phyloP scores from a whole-genome alignment of 768 basidiomycete species.

The Neoboletus subvelutipes region DNA sequence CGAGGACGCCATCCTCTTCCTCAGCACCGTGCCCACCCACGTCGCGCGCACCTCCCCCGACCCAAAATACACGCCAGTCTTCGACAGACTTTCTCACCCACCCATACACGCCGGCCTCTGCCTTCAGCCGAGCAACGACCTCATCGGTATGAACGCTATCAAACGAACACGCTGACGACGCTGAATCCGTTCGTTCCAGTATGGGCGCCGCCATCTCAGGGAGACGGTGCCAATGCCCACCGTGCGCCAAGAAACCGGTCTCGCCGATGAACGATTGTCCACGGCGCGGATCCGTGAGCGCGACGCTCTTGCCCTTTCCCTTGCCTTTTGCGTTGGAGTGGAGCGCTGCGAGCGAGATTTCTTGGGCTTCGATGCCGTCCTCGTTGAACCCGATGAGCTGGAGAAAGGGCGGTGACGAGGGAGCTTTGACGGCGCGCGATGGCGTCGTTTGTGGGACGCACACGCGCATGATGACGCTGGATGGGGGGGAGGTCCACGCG shows the following conservation, averaged over 20 bases:
- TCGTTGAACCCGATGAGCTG: conserved; percentile 72
- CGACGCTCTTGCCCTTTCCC: conserved; percentile 40
- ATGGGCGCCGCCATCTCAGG: conserved; percentile 26
- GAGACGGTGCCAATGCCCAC: conserved; percentile 48
- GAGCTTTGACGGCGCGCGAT: not conserved
- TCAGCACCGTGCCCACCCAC: conserved; percentile 24
- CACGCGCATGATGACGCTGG: conserved; percentile 52
- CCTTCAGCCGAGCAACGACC: conserved; percentile 42
- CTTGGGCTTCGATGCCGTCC: conserved; percentile 73
- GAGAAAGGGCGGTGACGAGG: conserved; percentile 42
- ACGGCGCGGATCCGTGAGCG: conserved; percentile 44
- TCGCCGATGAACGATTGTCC: conserved; percentile 67
- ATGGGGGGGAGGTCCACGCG: conserved; percentile 59
- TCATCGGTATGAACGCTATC: conserved; percentile 57
- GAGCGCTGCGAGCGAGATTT: conserved; percentile 56
- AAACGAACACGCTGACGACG: conserved; percentile 44
- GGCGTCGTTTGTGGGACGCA: conserved; percentile 33
- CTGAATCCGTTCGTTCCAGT: conserved; percentile 46
- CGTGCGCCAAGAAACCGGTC: conserved; percentile 44
- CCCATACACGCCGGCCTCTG: conserved; percentile 70
- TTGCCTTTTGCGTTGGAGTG: conserved; percentile 34
- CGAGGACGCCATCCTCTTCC: conserved; percentile 33
- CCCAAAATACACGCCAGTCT: conserved; percentile 83
- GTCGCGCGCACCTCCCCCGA: conserved; percentile 54
- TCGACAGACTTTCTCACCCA: conserved; percentile 73